A percentile compares a stretch with the other conserved stretches of the same genome.
Conservation (phyloP, 306 rosid species). For the Senna tora region DNA sequence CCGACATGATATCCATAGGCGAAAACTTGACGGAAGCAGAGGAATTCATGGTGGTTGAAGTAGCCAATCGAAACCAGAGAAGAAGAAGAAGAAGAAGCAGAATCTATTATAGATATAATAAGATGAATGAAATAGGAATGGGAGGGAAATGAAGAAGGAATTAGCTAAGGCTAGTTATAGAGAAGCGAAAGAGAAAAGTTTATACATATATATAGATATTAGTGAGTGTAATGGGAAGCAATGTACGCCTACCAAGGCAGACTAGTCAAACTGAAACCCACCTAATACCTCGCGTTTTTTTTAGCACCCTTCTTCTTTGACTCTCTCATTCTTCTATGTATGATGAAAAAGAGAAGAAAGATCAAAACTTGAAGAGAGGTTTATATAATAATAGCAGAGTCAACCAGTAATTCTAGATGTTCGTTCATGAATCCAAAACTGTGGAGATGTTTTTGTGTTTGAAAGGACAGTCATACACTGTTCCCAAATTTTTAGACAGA, state of each 20-base stretch:
- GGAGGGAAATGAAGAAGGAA: slow-evolving; percentile 44
- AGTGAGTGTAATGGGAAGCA: not conserved
- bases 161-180: not conserved
- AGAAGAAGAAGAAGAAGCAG: too few relatives aligned
- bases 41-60: slow-evolving; percentile 57
- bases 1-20: slow-evolving; percentile 86
- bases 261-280: slow-evolving; percentile 71
- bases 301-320: too few relatives aligned
- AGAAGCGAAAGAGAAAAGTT: slow-evolving; percentile 10
- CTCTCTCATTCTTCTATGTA: too few relatives aligned
- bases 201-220: not conserved
- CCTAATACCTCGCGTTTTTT: slow-evolving; percentile 48
- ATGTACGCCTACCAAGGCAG: slow-evolving; percentile 67
- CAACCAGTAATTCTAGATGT: too few relatives aligned
- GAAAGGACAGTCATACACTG: not conserved
- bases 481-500: not conserved
- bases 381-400: too few relatives aligned
- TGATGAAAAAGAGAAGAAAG: too few relatives aligned
- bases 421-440: not conserved
- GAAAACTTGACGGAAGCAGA: slow-evolving; percentile 74
- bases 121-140: not conserved
- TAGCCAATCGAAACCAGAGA: too few relatives aligned
- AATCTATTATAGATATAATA: too few relatives aligned
- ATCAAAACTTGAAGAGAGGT: too few relatives aligned
- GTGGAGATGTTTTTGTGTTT: not conserved